Base-by-base conservation (phyloP, 2,329 filamentous ascomycete genomes). In the Clarireedia monteithiana region DNA sequence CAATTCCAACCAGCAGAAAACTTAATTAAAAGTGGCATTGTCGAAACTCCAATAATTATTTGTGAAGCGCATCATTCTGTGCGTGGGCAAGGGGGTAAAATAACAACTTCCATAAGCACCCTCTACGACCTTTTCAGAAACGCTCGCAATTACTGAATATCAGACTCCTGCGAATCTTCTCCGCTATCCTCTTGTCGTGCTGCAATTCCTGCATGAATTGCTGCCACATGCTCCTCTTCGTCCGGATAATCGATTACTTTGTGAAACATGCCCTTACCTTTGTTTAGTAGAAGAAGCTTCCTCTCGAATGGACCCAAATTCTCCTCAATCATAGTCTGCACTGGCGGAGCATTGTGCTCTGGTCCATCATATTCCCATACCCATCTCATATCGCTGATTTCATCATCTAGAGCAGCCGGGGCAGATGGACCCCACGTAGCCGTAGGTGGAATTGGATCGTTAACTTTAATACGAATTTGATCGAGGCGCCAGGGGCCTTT, bases 351-450 rank as follows among this genome's bases (percentile, higher is more conserved):
- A 2, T 70, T 63, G 20, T 63, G 61, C 53, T 77, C 71, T 0
- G 71, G 67, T 0, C 79, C 79, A 15, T 68, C 64, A 48, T 79
- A 83, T 63, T 78, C 74, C 79, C 79, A 83, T 1, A 78, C 68
- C 79, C 79, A 83, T 39, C 75, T 70, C 27, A 69, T 62, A 6
- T 66, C 60, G 67, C 60, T 69, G 27, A 20, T 24, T 42, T 53
- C 55, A 27, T 71, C 6, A 59, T 55, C 5, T 45, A 36, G 40
- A 42, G 57, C 45, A 4, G 69, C 63, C 50, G 71, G 66, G 1
- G 58, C 52, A 26, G 39, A 56, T 23, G 62, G 54, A 23, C 63
- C 61, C 64, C 65, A 66, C 30, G 50, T 59, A 6, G 63, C 60
- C 57, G 64, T 57, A 34, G 77, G 72, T 36, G 69, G 67, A 3